phyloP scores from a whole-genome alignment of 176 grass and related monocot species.

The Musa acuminata region DNA sequence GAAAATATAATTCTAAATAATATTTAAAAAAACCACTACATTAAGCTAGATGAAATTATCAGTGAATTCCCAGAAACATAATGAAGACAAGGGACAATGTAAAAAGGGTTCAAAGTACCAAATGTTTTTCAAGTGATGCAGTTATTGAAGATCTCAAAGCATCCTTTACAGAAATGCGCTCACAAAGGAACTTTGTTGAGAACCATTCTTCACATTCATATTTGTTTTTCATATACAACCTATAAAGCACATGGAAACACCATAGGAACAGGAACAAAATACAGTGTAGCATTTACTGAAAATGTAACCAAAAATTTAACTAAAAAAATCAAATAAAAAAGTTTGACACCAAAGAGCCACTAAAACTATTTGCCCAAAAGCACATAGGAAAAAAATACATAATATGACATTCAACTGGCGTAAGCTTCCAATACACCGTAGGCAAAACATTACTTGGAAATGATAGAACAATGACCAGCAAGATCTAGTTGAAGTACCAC shows the following conservation, averaged over 20 bases:
- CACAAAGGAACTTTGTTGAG: slow-evolving; percentile 31
- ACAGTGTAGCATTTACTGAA: slow-evolving; percentile 8
- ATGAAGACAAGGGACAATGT: background rate
- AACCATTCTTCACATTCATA: slow-evolving; percentile 70
- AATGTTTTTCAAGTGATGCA: slow-evolving; percentile 49
- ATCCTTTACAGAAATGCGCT: slow-evolving; percentile 72
- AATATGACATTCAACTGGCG: background rate
- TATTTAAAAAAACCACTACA: background rate
- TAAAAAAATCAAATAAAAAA: background rate
- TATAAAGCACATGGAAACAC: slow-evolving; percentile 12
- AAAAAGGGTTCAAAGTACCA: slow-evolving; percentile 40
- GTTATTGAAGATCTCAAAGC: slow-evolving; percentile 48
- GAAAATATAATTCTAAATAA: slow-evolving; percentile 18
- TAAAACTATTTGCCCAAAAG: too few relatives aligned
- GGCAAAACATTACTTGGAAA: background rate
- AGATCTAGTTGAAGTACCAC: too few relatives aligned
- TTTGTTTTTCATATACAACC: slow-evolving; percentile 70
- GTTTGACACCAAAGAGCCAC: background rate
- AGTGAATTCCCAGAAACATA: background rate
- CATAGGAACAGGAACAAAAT: slow-evolving; percentile 6
- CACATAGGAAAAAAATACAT: background rate
- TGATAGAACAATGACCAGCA: background rate
- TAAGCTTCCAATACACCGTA: background rate
- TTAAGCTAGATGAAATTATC: background rate
- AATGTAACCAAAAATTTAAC: background rate